Conservation (phyloP, 768 basidiomycete genomes). For the Lactarius pseudohatsudake region DNA sequence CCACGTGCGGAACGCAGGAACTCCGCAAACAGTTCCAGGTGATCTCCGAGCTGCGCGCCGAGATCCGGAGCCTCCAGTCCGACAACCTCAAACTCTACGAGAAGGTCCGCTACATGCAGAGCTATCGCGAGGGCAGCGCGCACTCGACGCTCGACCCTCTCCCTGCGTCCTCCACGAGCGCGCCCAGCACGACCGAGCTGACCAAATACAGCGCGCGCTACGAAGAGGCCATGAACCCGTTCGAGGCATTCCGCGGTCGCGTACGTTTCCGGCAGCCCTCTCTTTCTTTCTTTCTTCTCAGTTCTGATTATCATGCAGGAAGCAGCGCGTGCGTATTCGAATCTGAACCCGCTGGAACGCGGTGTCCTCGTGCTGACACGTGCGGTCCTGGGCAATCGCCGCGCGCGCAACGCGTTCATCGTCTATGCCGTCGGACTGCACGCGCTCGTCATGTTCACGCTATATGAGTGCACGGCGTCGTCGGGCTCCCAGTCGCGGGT, state of each 20-base stretch:
- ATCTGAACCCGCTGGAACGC: conserved; percentile 88
- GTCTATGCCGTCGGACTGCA: conserved; percentile 82
- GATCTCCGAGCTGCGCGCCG: conserved; percentile 89
- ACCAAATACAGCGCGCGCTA: conserved; percentile 89
- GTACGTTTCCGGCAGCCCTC: conserved; percentile 48
- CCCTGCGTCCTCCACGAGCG: conserved; percentile 40
- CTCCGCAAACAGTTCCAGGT: conserved; percentile 92
- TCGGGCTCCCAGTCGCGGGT: conserved; percentile 50
- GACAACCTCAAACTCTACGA: conserved; percentile 99
- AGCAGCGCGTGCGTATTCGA: conserved; percentile 89
- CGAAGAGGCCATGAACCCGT: conserved; percentile 97
- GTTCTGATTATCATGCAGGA: conserved; percentile 58
- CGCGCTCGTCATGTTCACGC: conserved; percentile 74
- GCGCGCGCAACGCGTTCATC: conserved; percentile 87
- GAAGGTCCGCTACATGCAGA: conserved; percentile 98
- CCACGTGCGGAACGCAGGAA: conserved; percentile 52
- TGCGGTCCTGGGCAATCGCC: conserved; percentile 82
- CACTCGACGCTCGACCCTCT: conserved; percentile 67
- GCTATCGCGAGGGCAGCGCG: conserved; percentile 80
- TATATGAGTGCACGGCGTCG: conserved; percentile 67
- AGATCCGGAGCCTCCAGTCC: conserved; percentile 87
- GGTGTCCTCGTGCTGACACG: conserved; percentile 83
- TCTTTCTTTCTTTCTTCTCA: not conserved
- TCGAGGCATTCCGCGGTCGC: conserved; percentile 93
- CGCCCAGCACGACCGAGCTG: conserved; percentile 63